These are phyloP conservation scores for Aspergillus hiratsukae DNA, from an alignment of 2,329 filamentous ascomycete genomes.

Conservation along the genomic window DNA sequence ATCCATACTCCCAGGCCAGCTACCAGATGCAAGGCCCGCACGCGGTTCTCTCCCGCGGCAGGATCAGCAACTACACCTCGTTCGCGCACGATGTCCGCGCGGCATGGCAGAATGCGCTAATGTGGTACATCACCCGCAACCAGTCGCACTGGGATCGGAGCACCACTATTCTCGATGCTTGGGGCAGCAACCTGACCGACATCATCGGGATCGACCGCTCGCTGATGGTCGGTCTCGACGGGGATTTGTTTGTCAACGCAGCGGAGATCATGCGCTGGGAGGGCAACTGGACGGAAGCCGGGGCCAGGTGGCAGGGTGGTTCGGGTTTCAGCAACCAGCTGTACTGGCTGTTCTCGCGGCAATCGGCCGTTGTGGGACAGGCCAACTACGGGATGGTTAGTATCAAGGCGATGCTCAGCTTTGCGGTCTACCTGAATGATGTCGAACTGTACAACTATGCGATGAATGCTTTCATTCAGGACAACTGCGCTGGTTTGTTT, in stretches of 20 bases:
- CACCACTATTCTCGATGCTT: slow-evolving; percentile 35
- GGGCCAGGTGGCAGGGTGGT: slow-evolving; percentile 31
- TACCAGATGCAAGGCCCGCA: slow-evolving; percentile 8
- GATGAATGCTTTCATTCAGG: slow-evolving; percentile 32
- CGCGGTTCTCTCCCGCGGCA: slow-evolving; percentile 19
- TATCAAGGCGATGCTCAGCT: slow-evolving; percentile 37
- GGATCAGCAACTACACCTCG: slow-evolving; percentile 32
- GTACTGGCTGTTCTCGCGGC: slow-evolving; percentile 41
- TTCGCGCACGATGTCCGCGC: slow-evolving; percentile 37
- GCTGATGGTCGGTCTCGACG: slow-evolving; percentile 38
- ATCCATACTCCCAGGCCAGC: slow-evolving; percentile 22
- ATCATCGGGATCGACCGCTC: slow-evolving; percentile 22
- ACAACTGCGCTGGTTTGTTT: slow-evolving; percentile 32
- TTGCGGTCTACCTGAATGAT: slow-evolving; percentile 41
- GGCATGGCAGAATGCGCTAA: slow-evolving; percentile 40
- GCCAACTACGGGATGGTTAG: slow-evolving; percentile 43
- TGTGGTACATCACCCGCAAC: slow-evolving; percentile 43
- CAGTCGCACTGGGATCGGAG: slow-evolving; percentile 31
- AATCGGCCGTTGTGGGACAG: slow-evolving; percentile 38
- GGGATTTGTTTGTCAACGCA: slow-evolving; percentile 39
- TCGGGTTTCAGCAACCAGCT: slow-evolving; percentile 38
- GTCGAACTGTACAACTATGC: slow-evolving; percentile 41
- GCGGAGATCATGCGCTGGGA: slow-evolving; percentile 46
- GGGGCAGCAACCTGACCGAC: slow-evolving; percentile 13
- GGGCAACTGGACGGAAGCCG: slow-evolving; percentile 36